These are phyloP conservation scores for Cladosporium halotolerans DNA, from an alignment of 2,329 filamentous ascomycete species.

Conservation along the genomic window DNA sequence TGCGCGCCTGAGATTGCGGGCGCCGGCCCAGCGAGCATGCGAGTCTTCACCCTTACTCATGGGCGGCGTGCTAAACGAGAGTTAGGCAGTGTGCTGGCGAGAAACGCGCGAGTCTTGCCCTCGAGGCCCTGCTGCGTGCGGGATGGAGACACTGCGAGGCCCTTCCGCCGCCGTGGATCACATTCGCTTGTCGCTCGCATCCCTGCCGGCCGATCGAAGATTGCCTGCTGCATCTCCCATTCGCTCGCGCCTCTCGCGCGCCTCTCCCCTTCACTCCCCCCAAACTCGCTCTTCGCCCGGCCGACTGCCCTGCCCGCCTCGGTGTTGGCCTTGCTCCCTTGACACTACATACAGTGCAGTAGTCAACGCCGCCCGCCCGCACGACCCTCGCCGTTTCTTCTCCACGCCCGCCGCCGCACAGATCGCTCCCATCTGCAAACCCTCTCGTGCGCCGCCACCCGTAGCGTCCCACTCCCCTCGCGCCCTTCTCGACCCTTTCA, in stretches of 20 bases:
- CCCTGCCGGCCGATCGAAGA: slow-evolving; percentile 9
- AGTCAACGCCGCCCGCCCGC: neutral
- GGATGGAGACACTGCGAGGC: neutral
- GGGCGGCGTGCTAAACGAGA: no score
- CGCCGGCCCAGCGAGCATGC: neutral
- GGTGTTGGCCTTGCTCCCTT: neutral
- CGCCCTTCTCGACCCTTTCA: neutral
- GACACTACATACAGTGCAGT: neutral
- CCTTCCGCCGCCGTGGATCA: neutral
- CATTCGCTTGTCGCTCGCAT: neutral
- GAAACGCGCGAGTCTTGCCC: no score
- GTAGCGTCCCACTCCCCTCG: neutral
- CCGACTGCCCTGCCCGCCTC: no score
- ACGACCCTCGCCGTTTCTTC: slow-evolving; percentile 7
- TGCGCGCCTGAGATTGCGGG: neutral
- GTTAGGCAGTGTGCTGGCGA: no score
- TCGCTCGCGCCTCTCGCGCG: neutral
- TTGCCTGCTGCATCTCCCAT: slow-evolving; percentile 6
- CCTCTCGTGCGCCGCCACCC: slow-evolving; percentile 7
- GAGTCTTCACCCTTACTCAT: no score
- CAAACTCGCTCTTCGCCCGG: slow-evolving; percentile 1
- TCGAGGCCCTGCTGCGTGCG: no score
- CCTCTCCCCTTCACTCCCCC: no score
- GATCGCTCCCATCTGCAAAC: slow-evolving; percentile 4
- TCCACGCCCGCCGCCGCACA: slow-evolving; percentile 9